Conservation (phyloP, 1,139 yeast genomes). For the Geotrichum histeridarum region DNA sequence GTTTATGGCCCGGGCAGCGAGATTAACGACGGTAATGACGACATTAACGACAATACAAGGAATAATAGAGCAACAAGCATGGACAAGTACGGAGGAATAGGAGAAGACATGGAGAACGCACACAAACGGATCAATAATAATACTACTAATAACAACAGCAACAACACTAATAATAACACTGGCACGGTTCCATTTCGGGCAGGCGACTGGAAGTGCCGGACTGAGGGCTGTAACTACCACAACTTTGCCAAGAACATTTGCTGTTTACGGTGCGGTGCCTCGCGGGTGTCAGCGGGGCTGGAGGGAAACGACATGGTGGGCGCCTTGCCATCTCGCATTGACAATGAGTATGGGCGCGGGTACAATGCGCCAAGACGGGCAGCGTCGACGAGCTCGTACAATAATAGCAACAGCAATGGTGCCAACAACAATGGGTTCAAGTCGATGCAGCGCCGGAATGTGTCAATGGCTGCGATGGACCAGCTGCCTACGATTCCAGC, state of each 20-base stretch:
- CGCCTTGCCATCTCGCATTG: not conserved
- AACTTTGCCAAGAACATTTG: constrained; percentile 88
- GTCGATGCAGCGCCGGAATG: constrained; percentile 3
- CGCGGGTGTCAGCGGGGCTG: constrained; percentile 51
- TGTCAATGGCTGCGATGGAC: constrained; percentile 2
- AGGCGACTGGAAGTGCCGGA: constrained; percentile 91
- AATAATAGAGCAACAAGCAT: constrained; percentile 8
- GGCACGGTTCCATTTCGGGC: constrained; percentile 83
- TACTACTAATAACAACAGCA: constrained; percentile 7
- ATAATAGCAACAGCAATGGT: not conserved
- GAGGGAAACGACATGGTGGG: constrained; percentile 6
- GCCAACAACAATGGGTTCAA: not conserved
- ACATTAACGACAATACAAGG: not conserved
- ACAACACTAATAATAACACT: constrained; percentile 12
- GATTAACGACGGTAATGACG: constrained; percentile 3
- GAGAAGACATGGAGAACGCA: not conserved
- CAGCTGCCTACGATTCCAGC: constrained; percentile 5
- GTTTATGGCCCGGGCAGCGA: not conserved
- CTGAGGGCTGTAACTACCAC: constrained; percentile 77
- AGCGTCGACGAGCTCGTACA: constrained; percentile 10
- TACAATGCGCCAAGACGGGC: constrained; percentile 10
- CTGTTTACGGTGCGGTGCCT: constrained; percentile 83
- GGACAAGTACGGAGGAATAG: constrained; percentile 3
- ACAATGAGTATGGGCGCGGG: not conserved
- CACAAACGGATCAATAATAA: constrained; percentile 14